phyloP scores from a whole-genome alignment of 805 yeast genomes.

The Candida corydali region DNA sequence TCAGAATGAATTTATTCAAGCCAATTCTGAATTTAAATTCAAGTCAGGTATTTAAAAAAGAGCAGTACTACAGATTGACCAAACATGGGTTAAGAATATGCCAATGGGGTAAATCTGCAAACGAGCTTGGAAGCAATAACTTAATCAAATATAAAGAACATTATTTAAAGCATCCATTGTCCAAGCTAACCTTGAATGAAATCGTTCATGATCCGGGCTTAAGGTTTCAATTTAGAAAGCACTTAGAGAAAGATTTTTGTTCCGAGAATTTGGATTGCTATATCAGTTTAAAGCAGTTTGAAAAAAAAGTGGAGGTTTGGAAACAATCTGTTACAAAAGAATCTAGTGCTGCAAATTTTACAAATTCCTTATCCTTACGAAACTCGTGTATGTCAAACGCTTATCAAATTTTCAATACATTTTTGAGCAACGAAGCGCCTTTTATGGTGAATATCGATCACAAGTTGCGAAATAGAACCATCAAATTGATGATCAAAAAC shows the following conservation, averaged over 20 bases:
- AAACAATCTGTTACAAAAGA: slow-evolving; percentile 13
- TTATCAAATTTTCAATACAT: slow-evolving; percentile 62
- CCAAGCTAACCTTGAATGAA: slow-evolving; percentile 25
- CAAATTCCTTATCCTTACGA: slow-evolving; percentile 25
- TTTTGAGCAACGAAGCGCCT: slow-evolving; percentile 63
- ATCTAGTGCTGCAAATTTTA: neutral
- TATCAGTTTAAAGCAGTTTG: slow-evolving; percentile 51
- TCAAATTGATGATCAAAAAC: slow-evolving; percentile 15
- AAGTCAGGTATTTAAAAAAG: slow-evolving; percentile 17
- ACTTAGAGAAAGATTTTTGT: slow-evolving; percentile 61
- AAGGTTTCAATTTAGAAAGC: slow-evolving; percentile 61
- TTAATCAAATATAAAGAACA: neutral
- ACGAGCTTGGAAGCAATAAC: neutral
- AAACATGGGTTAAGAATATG: slow-evolving; percentile 33
- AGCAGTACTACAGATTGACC: slow-evolving; percentile 40
- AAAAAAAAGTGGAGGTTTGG: slow-evolving; percentile 43
- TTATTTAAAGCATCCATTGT: neutral
- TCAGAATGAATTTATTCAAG: slow-evolving; percentile 43
- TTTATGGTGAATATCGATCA: slow-evolving; percentile 68
- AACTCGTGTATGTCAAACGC: slow-evolving; percentile 58
- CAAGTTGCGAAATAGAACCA: slow-evolving; percentile 40
- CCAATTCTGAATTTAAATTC: slow-evolving; percentile 29
- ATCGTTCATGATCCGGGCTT: slow-evolving; percentile 72
- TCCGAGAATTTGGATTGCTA: slow-evolving; percentile 76
- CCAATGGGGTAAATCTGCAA: slow-evolving; percentile 18